Evolutionary conservation across 2,329 filamentous ascomycete species (phyloP).

Genomic region (Fusarium sp.): DNA sequence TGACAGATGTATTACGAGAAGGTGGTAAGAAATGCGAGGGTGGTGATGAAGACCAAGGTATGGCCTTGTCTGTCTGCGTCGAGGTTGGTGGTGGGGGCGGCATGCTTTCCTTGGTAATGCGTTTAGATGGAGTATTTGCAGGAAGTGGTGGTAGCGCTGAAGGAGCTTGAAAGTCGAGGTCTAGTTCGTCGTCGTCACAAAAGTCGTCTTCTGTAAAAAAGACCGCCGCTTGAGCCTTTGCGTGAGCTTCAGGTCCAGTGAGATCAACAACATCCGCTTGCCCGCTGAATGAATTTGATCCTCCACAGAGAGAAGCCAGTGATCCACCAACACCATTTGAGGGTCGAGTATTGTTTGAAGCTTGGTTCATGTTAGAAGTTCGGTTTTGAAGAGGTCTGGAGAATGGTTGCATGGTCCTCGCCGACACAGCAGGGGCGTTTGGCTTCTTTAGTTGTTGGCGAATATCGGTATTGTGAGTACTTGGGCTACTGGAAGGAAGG

Average conservation of each 20-base stretch:
- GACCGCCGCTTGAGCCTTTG: constrained; percentile 55
- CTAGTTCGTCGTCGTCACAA: constrained; percentile 83
- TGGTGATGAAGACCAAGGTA: constrained; percentile 82
- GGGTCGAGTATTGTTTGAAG: constrained; percentile 26
- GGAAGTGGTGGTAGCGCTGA: constrained; percentile 59
- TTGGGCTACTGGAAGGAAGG: constrained; percentile 69
- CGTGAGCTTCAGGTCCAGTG: constrained; percentile 46
- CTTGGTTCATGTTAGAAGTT: constrained; percentile 51
- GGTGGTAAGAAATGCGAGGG: constrained; percentile 61
- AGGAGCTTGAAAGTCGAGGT: constrained; percentile 75
- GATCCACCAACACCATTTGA: constrained; percentile 40
- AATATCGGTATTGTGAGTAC: constrained; percentile 60
- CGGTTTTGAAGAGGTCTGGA: constrained; percentile 47
- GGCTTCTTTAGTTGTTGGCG: constrained; percentile 64
- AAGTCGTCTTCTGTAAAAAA: constrained; percentile 86
- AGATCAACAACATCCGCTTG: constrained; percentile 52
- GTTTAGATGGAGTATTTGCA: constrained; percentile 36
- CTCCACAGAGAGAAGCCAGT: constrained; percentile 59
- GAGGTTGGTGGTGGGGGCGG: constrained; percentile 48
- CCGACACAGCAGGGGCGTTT: constrained; percentile 55
- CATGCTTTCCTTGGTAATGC: constrained; percentile 43
- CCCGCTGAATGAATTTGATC: constrained; percentile 61
- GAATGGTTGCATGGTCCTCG: constrained; percentile 52
- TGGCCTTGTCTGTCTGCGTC: constrained; percentile 44
- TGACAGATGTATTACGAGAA: constrained; percentile 24